Evolutionary conservation across 495 filamentous ascomycete genomes (phyloP).

Genomic region (Glonium stellatum): DNA sequence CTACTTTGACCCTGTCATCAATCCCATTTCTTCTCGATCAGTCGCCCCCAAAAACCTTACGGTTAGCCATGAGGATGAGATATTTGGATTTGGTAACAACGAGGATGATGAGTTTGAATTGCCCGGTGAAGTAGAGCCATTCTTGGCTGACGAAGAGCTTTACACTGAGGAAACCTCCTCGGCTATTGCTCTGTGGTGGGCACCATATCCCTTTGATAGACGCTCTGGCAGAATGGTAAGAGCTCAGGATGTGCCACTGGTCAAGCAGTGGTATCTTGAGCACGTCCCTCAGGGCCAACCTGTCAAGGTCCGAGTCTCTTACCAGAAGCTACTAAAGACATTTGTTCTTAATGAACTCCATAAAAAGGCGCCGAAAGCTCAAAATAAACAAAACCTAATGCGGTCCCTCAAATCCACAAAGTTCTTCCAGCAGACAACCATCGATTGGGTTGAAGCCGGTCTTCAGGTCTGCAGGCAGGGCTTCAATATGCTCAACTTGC

Average conservation of each 20-base stretch:
- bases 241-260: constrained; percentile 91
- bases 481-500: constrained; percentile 97
- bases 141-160: constrained; percentile 82
- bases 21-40: constrained; percentile 91
- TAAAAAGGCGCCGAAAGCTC: constrained; percentile 86
- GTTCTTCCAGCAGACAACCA: constrained; percentile 98
- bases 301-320: constrained; percentile 97
- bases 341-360: constrained; percentile 96
- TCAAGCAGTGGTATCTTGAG: constrained; percentile 98
- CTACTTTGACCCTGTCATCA: constrained; percentile 96
- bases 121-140: constrained; percentile 73
- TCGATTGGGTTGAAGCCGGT: constrained; percentile 99
- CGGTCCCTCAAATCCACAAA: constrained; percentile 89
- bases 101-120: constrained; percentile 87
- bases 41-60: constrained; percentile 94
- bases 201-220: constrained; percentile 91
- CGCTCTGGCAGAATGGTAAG: constrained; percentile 97
- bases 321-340: constrained; percentile 95
- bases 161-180: constrained; percentile 85
- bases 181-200: constrained; percentile 96
- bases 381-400: constrained; percentile 89
- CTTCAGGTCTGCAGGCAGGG: constrained; percentile 97
- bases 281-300: constrained; percentile 89
- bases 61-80: constrained; percentile 87
- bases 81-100: constrained; percentile 78